phyloP scores from a whole-genome alignment of 257 asterid genomes.

The Jacaranda copaia region DNA sequence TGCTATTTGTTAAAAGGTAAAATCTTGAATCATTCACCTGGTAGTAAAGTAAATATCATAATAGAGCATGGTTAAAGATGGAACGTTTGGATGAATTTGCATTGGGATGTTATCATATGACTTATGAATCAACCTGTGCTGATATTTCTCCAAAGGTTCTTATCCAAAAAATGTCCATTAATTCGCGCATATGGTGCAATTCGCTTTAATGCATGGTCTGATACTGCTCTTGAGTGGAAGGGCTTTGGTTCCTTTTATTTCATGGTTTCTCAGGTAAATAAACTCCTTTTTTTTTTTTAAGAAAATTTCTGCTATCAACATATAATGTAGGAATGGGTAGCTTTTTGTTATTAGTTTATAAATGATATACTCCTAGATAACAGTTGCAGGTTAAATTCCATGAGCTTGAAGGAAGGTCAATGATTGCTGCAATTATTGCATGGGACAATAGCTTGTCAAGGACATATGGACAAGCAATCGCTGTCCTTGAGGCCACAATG shows the following conservation, averaged over 20 bases:
- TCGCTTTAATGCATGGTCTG: conserved; percentile 78
- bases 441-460: conserved; percentile 85
- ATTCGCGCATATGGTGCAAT: conserved; percentile 97
- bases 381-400: conserved; percentile 81
- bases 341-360: too few species aligned
- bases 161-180: conserved; percentile 80
- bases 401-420: conserved; percentile 89
- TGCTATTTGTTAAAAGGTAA: not conserved
- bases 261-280: conserved; percentile 87
- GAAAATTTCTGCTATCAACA: not conserved
- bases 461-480: conserved; percentile 71
- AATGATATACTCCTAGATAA: conserved; percentile 13
- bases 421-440: conserved; percentile 89
- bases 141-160: conserved; percentile 57
- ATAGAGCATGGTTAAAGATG: too few species aligned
- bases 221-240: conserved; percentile 77
- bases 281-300: not conserved
- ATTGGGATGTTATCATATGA: conserved; percentile 11
- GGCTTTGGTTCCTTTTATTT: conserved; percentile 92
- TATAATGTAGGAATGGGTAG: conserved; percentile 20
- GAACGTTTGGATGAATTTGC: not conserved
- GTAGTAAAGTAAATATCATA: too few species aligned
- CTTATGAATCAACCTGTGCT: conserved; percentile 12
- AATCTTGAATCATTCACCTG: too few species aligned
- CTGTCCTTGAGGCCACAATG: conserved; percentile 74